Percentiles rank a stretch among this genome's conserved stretches.
Evolutionary conservation across 164 flowering plant genomes (phyloP).

Genomic region (Umbilicus rupestris): DNA sequence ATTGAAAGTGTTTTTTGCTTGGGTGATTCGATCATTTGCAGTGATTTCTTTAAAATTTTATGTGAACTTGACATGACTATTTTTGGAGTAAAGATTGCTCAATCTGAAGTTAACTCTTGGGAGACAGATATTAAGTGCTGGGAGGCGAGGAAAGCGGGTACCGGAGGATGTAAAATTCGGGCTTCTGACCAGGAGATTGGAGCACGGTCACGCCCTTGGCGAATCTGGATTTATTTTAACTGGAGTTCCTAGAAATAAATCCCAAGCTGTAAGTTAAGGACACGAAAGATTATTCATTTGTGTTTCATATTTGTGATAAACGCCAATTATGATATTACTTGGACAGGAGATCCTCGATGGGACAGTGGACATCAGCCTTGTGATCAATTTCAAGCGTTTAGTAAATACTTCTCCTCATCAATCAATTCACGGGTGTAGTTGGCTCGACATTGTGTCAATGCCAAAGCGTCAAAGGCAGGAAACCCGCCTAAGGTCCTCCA

Average conservation of each 20-base stretch:
- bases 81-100: not conserved
- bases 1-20: too few relatives aligned
- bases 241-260: slow-evolving; percentile 69
- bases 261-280: slow-evolving; percentile 65
- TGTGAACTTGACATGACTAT: not conserved
- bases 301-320: not conserved
- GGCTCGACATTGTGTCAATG: slow-evolving; percentile 9
- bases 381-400: slow-evolving; percentile 29
- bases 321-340: not conserved
- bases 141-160: slow-evolving; percentile 72
- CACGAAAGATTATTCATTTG: not conserved
- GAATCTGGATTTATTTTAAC: slow-evolving; percentile 91
- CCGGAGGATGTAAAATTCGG: slow-evolving; percentile 77
- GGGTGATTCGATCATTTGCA: too few relatives aligned
- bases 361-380: slow-evolving; percentile 38
- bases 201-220: slow-evolving; percentile 67
- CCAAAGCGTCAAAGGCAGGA: not conserved
- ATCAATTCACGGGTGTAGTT: slow-evolving; percentile 10
- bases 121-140: slow-evolving; percentile 63
- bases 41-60: too few relatives aligned
- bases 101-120: not conserved
- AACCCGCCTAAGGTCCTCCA: slow-evolving; percentile 3
- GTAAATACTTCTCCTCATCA: slow-evolving; percentile 11
- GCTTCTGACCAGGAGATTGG: slow-evolving; percentile 71
- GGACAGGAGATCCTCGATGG: slow-evolving; percentile 41